These are phyloP conservation scores for Fusarium subglutinans DNA, from an alignment of 2,329 filamentous ascomycete species.

Conservation along the genomic window DNA sequence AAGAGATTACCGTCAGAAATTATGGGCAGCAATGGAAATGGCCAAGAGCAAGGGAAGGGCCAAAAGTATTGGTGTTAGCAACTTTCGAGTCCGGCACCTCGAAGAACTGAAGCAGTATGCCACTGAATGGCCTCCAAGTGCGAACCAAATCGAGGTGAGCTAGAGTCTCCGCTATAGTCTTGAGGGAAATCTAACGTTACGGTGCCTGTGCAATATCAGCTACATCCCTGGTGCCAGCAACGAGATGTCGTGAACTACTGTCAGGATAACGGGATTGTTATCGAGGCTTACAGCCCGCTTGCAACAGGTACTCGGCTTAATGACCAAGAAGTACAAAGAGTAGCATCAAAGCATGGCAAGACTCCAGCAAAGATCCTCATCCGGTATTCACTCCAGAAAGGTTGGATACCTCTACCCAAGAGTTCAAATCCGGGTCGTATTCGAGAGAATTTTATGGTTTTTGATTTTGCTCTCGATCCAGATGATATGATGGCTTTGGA, in stretches of 20 bases:
- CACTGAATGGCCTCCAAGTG: conserved; percentile 73
- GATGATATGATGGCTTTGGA: conserved; percentile 63
- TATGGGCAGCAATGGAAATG: conserved; percentile 74
- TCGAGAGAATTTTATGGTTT: conserved; percentile 67
- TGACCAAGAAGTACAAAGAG: conserved; percentile 63
- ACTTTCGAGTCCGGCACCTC: conserved; percentile 74
- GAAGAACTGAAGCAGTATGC: conserved; percentile 74
- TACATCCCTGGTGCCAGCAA: conserved; percentile 76
- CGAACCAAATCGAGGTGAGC: conserved; percentile 77
- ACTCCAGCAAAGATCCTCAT: conserved; percentile 73
- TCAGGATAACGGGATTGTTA: conserved; percentile 77
- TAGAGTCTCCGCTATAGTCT: neutral
- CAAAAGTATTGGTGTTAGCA: conserved; percentile 76
- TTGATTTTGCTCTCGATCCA: conserved; percentile 64
- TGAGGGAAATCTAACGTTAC: neutral
- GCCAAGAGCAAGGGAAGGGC: conserved; percentile 67
- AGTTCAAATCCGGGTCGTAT: conserved; percentile 69
- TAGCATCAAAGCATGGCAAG: conserved; percentile 69
- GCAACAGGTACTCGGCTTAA: conserved; percentile 49
- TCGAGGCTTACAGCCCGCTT: conserved; percentile 54
- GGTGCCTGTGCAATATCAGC: conserved; percentile 52
- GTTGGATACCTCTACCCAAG: conserved; percentile 74
- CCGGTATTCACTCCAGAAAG: conserved; percentile 75
- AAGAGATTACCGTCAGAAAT: conserved; percentile 61
- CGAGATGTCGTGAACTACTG: conserved; percentile 60